Conservation (phyloP, 2,329 filamentous ascomycete species). For the Tympanopsis confertula region DNA sequence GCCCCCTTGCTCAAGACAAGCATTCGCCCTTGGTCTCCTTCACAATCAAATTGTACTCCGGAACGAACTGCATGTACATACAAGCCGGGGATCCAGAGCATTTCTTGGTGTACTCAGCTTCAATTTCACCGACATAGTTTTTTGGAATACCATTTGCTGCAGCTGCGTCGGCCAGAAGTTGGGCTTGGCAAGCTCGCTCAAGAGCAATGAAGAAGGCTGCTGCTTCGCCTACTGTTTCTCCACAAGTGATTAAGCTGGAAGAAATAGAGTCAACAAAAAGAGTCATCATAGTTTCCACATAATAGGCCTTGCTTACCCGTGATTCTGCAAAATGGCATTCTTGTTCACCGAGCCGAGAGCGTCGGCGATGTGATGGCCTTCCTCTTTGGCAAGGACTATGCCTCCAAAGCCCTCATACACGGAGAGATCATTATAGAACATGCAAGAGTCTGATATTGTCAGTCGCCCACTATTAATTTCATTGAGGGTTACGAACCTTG, state of each 20-base stretch:
- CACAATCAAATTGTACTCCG: background rate
- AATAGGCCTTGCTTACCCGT: no score
- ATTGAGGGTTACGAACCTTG: slow-evolving; percentile 44
- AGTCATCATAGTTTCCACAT: no score
- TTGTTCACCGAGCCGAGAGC: background rate
- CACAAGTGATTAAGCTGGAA: slow-evolving; percentile 36
- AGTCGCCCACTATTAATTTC: no score
- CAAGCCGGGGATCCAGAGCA: background rate
- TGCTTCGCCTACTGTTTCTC: slow-evolving; percentile 33
- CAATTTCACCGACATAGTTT: background rate
- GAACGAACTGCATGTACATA: background rate
- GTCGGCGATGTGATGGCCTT: background rate
- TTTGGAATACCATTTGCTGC: slow-evolving; percentile 10
- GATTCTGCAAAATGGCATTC: slow-evolving; percentile 33
- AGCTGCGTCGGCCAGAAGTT: slow-evolving; percentile 39
- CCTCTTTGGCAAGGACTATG: background rate
- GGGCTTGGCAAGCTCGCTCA: slow-evolving; percentile 39
- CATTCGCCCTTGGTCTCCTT: no score
- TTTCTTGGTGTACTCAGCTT: background rate
- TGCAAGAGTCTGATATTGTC: no score
- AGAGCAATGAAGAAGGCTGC: slow-evolving; percentile 40
- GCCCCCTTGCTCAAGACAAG: no score
- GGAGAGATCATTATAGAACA: no score
- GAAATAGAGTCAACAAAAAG: no score
- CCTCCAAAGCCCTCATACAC: background rate